These are phyloP conservation scores for Fraxinus floribunda DNA, from an alignment of 305 asterid genomes.

Conservation along the genomic window DNA sequence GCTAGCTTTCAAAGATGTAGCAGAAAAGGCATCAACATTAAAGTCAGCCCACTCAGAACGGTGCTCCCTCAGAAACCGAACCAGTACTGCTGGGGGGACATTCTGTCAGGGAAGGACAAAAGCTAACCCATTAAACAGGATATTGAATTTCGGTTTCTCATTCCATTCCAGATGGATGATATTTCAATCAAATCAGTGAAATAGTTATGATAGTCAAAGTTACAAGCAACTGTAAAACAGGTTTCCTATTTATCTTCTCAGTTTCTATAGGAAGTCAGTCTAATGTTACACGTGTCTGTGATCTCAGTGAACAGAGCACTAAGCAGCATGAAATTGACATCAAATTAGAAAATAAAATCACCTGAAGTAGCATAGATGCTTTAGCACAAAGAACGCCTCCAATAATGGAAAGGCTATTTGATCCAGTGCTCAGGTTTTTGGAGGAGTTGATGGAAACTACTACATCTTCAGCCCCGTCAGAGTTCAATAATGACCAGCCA, in stretches of 20 bases:
- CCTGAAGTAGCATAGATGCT: slow-evolving; percentile 95
- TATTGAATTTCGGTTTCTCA: not conserved
- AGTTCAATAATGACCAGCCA: slow-evolving; percentile 78
- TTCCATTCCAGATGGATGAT: not conserved
- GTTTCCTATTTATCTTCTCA: not conserved
- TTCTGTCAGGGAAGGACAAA: slow-evolving; percentile 43
- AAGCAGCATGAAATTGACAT: not conserved
- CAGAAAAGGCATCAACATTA: slow-evolving; percentile 78
- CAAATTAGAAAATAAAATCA: slow-evolving; percentile 12
- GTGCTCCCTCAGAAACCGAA: slow-evolving; percentile 86
- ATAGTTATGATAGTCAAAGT: not conserved
- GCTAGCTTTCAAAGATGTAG: slow-evolving; percentile 66
- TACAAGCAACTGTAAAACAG: not conserved
- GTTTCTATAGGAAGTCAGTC: not conserved
- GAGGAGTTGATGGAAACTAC: slow-evolving; percentile 61
- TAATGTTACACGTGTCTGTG: not conserved
- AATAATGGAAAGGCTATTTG: slow-evolving; percentile 47
- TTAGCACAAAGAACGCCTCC: slow-evolving; percentile 88
- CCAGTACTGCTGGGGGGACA: slow-evolving; percentile 83
- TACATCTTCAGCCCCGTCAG: slow-evolving; percentile 80
- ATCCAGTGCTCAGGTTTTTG: slow-evolving; percentile 41
- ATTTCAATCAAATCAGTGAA: not conserved
- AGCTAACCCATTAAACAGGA: not conserved
- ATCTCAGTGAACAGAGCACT: not conserved
- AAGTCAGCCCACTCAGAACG: slow-evolving; percentile 98